Evolutionary conservation across 2,329 filamentous ascomycete genomes (phyloP).

Genomic region (Paecilomyces dactylethromorphus): DNA sequence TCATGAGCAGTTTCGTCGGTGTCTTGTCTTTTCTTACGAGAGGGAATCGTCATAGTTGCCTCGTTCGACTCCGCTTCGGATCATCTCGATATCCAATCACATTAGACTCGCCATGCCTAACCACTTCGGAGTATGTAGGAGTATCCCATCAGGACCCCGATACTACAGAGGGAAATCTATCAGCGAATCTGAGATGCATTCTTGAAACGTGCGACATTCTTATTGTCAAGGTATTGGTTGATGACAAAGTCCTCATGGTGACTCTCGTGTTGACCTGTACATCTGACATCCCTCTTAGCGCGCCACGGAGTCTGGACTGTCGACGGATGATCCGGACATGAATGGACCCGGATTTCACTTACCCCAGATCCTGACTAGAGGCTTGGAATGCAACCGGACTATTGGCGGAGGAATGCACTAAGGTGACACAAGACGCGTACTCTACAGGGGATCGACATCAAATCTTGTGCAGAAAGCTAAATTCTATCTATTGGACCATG

Average conservation of each 20-base stretch:
- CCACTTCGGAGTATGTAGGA: neutral
- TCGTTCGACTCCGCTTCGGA: neutral
- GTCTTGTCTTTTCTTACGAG: constrained; percentile 4
- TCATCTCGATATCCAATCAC: neutral
- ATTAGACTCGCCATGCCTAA: neutral
- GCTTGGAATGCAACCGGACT: neutral
- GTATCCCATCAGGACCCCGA: neutral
- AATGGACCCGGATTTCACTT: neutral
- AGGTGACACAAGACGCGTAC: neutral
- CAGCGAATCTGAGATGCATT: neutral
- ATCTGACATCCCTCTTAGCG: neutral
- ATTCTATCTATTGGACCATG: neutral
- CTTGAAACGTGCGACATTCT: neutral
- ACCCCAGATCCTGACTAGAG: neutral
- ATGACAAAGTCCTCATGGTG: neutral
- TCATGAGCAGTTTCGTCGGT: neutral
- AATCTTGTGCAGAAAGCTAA: neutral
- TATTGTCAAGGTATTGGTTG: neutral
- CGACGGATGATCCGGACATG: neutral
- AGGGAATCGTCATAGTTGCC: constrained; percentile 21
- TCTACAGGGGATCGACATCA: neutral
- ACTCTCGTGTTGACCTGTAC: neutral
- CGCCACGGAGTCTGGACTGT: neutral
- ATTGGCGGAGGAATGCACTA: neutral
- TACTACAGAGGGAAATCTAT: neutral